Base-by-base conservation (phyloP, 2,329 filamentous ascomycete genomes). In the Pseudopithomyces chartarum region DNA sequence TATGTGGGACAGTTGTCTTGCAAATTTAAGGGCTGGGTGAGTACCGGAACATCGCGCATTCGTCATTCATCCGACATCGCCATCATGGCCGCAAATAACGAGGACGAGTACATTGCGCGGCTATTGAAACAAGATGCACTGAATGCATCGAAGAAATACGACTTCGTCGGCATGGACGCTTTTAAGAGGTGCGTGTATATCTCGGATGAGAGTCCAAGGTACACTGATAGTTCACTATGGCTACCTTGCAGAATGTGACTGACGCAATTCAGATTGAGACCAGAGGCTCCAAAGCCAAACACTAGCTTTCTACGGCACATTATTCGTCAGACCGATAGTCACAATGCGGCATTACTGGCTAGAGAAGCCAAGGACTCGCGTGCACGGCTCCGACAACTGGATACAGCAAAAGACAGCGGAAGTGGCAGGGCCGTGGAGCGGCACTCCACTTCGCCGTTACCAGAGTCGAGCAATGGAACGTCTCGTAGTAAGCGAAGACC, bases 221-320 rank as follows among this genome's bases (percentile, higher is more conserved):
- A 33, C 48, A 44, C 15, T 48, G 23, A 17, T 29, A 12, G 55
- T 56, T 55, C 34, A 38, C 32, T 26, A 29, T 39, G 34, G 23
- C 20, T 15, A 15, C 36, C 6, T 6, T 20, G 8, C 44, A 15
- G 36, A 7, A 11, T n/a, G 29, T 26, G 22, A 19, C 46, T 61
- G 17, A 60, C 44, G 52, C 22, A 19, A 15, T 3, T 20, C 13
- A 75, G 92, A 86, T 68, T 85, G 87, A 55, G 84, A 44, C 84
- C 85, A 64, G 85, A 88, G 51, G 85, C 84, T 61, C 91, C 91
- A 0, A 97, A 94, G 73, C 93, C 94, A 2, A 98, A 99, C 69
- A 97, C 91, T 0, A 85, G 90, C 33, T 98, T 98, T 72, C 79
- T 99, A 40, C 88, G 88, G 56, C 90, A 95, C 68, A 90, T 98